Percentiles rank a stretch among this genome's conserved stretches.
Evolutionary conservation across 192 early-diverging fungal species (phyloP).

Genomic region (Gonapodya sp.): DNA sequence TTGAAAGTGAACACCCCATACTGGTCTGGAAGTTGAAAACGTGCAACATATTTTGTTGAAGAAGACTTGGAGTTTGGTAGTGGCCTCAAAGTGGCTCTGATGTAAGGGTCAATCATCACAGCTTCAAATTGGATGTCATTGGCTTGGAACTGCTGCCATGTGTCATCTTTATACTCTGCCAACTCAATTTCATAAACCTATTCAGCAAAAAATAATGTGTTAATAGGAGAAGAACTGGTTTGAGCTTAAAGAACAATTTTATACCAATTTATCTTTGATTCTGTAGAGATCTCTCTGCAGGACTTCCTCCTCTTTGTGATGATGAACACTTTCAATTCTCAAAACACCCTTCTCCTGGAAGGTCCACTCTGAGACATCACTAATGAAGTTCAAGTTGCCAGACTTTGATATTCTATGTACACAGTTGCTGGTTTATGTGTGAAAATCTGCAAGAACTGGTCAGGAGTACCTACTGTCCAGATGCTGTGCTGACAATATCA

Average conservation of each 20-base stretch:
- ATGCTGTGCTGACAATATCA: neutral
- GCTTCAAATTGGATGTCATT: conserved; percentile 83
- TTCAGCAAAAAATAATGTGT: conserved; percentile 11
- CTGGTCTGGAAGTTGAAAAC: conserved; percentile 75
- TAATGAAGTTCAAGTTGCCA: conserved; percentile 66
- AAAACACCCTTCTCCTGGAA: conserved; percentile 88
- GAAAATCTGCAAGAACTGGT: too few relatives aligned
- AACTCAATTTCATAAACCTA: conserved; percentile 75
- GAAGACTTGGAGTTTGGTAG: conserved; percentile 10
- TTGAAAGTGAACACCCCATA: conserved; percentile 97
- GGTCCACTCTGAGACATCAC: conserved; percentile 73
- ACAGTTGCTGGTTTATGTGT: too few relatives aligned
- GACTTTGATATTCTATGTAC: conserved; percentile 6
- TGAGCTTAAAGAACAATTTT: too few relatives aligned
- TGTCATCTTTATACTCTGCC: conserved; percentile 61
- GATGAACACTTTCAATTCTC: conserved; percentile 49
- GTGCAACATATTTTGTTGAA: conserved; percentile 26
- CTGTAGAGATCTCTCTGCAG: conserved; percentile 72
- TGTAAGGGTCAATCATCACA: conserved; percentile 96
- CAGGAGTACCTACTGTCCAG: too few relatives aligned
- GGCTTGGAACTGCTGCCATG: conserved; percentile 77
- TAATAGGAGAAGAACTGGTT: conserved; percentile 4
- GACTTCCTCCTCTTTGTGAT: conserved; percentile 56
- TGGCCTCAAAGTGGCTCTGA: conserved; percentile 53
- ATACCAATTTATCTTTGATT: conserved; percentile 85